Evolutionary conservation across 169 alveolate species (phyloP).

Genomic region (Plasmodium coatneyi): DNA sequence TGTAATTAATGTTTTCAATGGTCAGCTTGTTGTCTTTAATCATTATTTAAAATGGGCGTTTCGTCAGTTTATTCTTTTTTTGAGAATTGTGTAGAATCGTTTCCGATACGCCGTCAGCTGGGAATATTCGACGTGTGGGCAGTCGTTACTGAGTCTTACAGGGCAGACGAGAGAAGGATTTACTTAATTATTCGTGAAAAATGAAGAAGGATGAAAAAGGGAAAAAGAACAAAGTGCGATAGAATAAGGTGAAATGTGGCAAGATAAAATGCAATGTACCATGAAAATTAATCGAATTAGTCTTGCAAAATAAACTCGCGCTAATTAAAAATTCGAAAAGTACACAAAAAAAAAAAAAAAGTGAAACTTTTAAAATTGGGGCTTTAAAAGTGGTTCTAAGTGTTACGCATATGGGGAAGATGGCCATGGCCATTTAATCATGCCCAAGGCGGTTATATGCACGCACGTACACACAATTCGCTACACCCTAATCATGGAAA

Average conservation of each 20-base stretch:
- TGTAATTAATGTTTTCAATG: constrained; percentile 54
- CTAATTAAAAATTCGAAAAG: constrained; percentile 9
- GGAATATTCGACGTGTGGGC: background rate
- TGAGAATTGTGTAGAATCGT: background rate
- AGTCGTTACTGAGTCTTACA: background rate
- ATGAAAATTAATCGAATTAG: background rate
- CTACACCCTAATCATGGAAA: background rate
- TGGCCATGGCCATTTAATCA: background rate
- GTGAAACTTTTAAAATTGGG: constrained; percentile 5
- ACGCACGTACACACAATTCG: background rate
- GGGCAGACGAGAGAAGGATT: background rate
- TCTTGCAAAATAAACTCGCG: background rate
- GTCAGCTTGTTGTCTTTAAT: constrained; percentile 44
- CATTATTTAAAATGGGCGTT: constrained; percentile 31
- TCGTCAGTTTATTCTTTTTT: background rate
- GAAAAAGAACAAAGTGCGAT: background rate
- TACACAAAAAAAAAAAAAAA: background rate
- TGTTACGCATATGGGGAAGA: background rate
- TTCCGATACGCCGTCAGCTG: background rate
- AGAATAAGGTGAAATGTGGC: background rate
- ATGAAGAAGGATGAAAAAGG: background rate
- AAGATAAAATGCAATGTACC: background rate
- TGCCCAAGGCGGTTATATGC: background rate
- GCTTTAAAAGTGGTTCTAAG: background rate
- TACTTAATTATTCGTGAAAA: background rate